Percentiles rank a stretch among this genome's conserved stretches.
Evolutionary conservation across 306 rosid species (phyloP).

Genomic region (Inga laurina): DNA sequence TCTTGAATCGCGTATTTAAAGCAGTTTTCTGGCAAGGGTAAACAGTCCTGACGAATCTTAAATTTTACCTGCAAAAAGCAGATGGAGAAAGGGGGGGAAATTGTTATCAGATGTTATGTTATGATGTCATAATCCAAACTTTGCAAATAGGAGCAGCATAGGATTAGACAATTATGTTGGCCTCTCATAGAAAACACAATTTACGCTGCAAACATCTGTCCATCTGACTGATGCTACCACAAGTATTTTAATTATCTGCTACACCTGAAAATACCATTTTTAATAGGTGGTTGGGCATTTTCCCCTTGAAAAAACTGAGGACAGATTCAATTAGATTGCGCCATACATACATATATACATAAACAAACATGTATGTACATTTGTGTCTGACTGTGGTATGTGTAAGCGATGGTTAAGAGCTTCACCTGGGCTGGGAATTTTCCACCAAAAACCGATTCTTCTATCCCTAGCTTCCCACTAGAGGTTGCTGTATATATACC

Average conservation of each 20-base stretch:
- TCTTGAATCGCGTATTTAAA: slow-evolving; percentile 46
- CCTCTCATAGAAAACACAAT: slow-evolving; percentile 5
- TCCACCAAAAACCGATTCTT: slow-evolving; percentile 61
- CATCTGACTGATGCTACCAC: background rate
- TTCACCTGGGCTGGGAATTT: slow-evolving; percentile 84
- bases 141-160: slow-evolving; percentile 2
- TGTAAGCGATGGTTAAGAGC: slow-evolving; percentile 7
- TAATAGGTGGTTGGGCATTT: background rate
- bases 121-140: background rate
- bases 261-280: slow-evolving; percentile 12
- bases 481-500: slow-evolving; percentile 61
- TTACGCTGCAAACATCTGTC: slow-evolving; percentile 21
- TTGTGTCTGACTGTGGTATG: background rate
- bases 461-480: slow-evolving; percentile 53
- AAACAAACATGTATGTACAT: background rate
- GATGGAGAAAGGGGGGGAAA: slow-evolving; percentile 5
- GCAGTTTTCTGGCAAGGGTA: slow-evolving; percentile 46
- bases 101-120: background rate
- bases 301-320: background rate
- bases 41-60: slow-evolving; percentile 41
- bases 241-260: slow-evolving; percentile 4
- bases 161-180: background rate
- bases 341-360: background rate
- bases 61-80: slow-evolving; percentile 43
- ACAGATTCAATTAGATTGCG: slow-evolving; percentile 4